Base-by-base conservation (phyloP, 2,329 filamentous ascomycete species). In the Furcasterigmium furcatum region DNA sequence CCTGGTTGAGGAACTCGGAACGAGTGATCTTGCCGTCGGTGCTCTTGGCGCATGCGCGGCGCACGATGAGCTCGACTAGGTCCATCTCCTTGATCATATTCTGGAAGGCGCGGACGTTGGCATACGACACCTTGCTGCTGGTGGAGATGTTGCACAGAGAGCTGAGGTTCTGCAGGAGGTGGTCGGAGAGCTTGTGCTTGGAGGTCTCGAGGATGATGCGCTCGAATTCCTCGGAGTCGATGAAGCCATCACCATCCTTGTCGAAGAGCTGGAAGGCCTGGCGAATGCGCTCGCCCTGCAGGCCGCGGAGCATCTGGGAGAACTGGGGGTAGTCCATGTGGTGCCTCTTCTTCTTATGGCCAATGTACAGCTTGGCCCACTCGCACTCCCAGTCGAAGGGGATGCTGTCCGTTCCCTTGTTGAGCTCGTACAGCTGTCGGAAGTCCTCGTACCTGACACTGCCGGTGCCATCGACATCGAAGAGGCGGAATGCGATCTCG, bases 31-130 rank as follows among this genome's bases (percentile, higher is more conserved):
- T 95, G 62, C 91, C 90, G 65, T 99, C 94, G 10, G 72, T 56
- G 65, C 88, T 95, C 72, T 91, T 91, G 57, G 76, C 72, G 52
- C 90, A 88, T 30, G 94, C 94, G 60, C 90, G 90, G 55, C 90
- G 84, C 53, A 99, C 81, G 61, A 99, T 91, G 55, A 95, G 74
- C 73, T 99, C 94, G 41, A 97, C 89, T 59, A 97, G 79, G 60
- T 99, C 94, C 89, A 99, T 96, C 70, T 97, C 91, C 60, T 88
- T 85, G 58, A 99, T 92, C 68, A 99, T 85, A 65, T 99, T 99
- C 73, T 96, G 91, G 74, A 99, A 99, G 30, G 94, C 94, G 55
- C 94, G 84, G 25, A 99, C 94, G 63, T 95, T 96, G 64, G 94
- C 91, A 63, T 99, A 99, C 7, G 91, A 96, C 57, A 99, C 94